Base-by-base conservation (phyloP, 108 stramenopile species). In the Nitzschia sp. region DNA sequence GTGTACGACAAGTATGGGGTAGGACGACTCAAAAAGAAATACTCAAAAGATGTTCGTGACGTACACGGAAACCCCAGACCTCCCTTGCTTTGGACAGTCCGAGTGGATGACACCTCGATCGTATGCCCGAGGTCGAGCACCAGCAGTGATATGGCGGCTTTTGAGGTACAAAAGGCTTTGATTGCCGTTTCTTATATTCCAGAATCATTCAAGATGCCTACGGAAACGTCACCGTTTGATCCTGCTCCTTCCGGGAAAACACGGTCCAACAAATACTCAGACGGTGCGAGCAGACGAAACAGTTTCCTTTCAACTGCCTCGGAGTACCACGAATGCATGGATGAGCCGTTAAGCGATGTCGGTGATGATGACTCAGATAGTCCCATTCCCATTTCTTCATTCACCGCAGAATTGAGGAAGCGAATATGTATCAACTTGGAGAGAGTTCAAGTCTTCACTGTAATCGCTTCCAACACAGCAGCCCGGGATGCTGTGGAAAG, bases 1-100 rank as follows among this genome's bases (percentile, higher is more conserved):
- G 68, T 67, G 33, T 85, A 84, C 58, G 81, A 85, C 9, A 45
- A 77, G 0, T 80, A 88, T 58, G 90, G 90, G 5, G 31, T 88
- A 29, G 85, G 85, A 13, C 53, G 66, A 16, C 50, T 87, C 47
- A 75, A 72, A 45, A 66, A 68, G 44, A 77, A 72, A 57, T 64
- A 62, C 29, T 33, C 65, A n/a, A 65, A 36, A 28, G 58, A 76
- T 35, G 35, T 45, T 25, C 22, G 31, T 16, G 80, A 80, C 45
- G 21, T 35, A 3, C 27, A 72, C 13, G 73, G 59, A 25, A 63
- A 74, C 25, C 53, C 54, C 1, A 52, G 50, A 36, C 77, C 73
- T 47, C 64, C 77, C n/a, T 52, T 84, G 25, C 23, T 63, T 1
- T 72, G 62, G 22, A 26, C 56, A 19, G 27, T 87, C 15, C 62